Evolutionary conservation across 768 basidiomycete genomes (phyloP), one percentile per base, ranked within the genome.

Genomic region (Punctularia strigosozonata): DNA sequence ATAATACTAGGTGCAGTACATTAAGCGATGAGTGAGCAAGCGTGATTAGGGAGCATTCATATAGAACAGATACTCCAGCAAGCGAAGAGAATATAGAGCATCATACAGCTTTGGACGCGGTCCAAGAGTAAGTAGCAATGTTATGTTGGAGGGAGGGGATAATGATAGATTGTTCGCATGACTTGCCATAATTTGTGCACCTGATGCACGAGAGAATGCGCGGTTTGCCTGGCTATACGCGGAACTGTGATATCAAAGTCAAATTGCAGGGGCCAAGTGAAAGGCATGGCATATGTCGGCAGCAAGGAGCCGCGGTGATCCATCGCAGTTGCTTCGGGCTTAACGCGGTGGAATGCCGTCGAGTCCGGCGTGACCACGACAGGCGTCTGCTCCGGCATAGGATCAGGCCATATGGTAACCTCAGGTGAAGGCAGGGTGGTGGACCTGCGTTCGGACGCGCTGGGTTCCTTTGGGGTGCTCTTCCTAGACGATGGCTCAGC

Each of bases 61-160:
- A n/a, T n/a, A n/a, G n/a, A n/a, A n/a, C n/a, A n/a, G n/a, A n/a
- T n/a, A n/a, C n/a, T n/a, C n/a, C n/a, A n/a, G n/a, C n/a, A n/a
- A n/a, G n/a, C n/a, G n/a, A n/a, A n/a, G n/a, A n/a, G n/a, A n/a
- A n/a, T n/a, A n/a, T n/a, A n/a, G n/a, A n/a, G n/a, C n/a, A n/a
- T n/a, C n/a, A n/a, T n/a, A n/a, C n/a, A n/a, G n/a, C n/a, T n/a
- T n/a, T n/a, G n/a, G n/a, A n/a, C n/a, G n/a, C n/a, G n/a, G n/a
- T n/a, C n/a, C n/a, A n/a, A n/a, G n/a, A n/a, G n/a, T n/a, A n/a
- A n/a, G n/a, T 39, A 38, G 40, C 19, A 36, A 18, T 17, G 24
- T n/a, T 26, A 57, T 31, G 70, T 65, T 30, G 74, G 74, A 43
- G 69, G 65, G 44, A 77, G 43, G 1, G 75, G 77, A 44, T 73